A percentile compares a stretch with the other conserved stretches of the same genome.
Conservation (phyloP, 75 land plant species). For the Pinus taeda region DNA sequence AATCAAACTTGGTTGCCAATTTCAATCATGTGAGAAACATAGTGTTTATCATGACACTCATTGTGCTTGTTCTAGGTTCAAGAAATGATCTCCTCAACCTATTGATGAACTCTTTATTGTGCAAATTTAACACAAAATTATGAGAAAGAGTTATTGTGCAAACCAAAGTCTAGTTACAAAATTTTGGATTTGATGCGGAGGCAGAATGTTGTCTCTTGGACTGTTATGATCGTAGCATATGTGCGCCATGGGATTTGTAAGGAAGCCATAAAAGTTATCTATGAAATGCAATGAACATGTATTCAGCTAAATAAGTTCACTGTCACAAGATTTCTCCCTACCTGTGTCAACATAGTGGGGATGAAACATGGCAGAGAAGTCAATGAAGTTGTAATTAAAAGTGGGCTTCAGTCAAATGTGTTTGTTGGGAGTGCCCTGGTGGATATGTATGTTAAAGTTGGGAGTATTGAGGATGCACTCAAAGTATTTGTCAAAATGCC, state of each 20-base stretch:
- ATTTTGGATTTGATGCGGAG: too few species aligned
- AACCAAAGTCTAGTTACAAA: too few species aligned
- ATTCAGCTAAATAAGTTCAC: background rate
- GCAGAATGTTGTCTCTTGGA: too few species aligned
- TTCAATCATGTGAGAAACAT: too few species aligned
- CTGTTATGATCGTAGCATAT: too few species aligned
- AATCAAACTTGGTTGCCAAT: too few species aligned
- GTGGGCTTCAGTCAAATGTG: slow-evolving; percentile 2
- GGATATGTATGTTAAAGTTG: slow-evolving; percentile 15
- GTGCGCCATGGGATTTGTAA: background rate
- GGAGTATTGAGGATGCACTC: slow-evolving; percentile 11
- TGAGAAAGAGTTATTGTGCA: too few species aligned
- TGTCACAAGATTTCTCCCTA: background rate
- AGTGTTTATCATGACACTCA: too few species aligned
- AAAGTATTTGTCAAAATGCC: slow-evolving; percentile 10
- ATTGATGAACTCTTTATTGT: too few species aligned
- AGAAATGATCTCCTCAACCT: too few species aligned
- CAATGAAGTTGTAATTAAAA: slow-evolving; percentile 3
- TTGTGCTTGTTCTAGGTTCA: too few species aligned
- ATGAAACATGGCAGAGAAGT: slow-evolving; percentile 6
- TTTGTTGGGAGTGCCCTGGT: slow-evolving; percentile 12
- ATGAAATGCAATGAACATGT: background rate
- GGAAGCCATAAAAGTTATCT: background rate
- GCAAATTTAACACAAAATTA: too few species aligned
- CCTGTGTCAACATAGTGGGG: background rate